Evolutionary conservation across 2,329 filamentous ascomycete species (phyloP).

Genomic region (Ophiostoma triangulosporum): DNA sequence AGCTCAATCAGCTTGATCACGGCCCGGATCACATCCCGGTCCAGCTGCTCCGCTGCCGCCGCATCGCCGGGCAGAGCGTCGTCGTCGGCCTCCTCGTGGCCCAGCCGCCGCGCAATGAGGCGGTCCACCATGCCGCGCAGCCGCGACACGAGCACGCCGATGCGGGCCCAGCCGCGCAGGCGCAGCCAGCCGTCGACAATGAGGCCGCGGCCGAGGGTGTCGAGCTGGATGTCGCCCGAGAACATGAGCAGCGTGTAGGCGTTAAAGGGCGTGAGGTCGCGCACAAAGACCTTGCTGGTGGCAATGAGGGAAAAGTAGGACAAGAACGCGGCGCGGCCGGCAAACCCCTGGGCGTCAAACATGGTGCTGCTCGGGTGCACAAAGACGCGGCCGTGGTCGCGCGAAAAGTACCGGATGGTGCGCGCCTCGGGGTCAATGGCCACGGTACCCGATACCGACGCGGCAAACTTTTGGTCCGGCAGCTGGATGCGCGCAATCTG

Average conservation of each 20-base stretch:
- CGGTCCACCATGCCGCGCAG: slow-evolving; percentile 78
- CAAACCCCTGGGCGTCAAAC: slow-evolving; percentile 70
- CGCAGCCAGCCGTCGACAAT: slow-evolving; percentile 84
- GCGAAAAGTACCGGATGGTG: slow-evolving; percentile 85
- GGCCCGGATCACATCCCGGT: slow-evolving; percentile 57
- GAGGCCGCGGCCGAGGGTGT: slow-evolving; percentile 75
- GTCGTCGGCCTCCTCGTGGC: slow-evolving; percentile 25
- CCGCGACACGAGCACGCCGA: slow-evolving; percentile 77
- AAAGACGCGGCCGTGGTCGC: slow-evolving; percentile 77
- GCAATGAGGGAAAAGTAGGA: slow-evolving; percentile 87
- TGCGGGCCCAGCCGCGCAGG: slow-evolving; percentile 82
- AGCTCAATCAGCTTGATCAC: slow-evolving; percentile 76
- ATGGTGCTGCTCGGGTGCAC: slow-evolving; percentile 81
- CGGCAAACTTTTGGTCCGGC: slow-evolving; percentile 89
- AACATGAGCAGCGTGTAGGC: slow-evolving; percentile 81
- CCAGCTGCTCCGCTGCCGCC: slow-evolving; percentile 32
- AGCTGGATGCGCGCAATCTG: slow-evolving; percentile 88
- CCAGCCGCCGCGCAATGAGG: slow-evolving; percentile 66
- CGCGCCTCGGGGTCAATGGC: slow-evolving; percentile 86
- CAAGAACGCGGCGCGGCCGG: slow-evolving; percentile 62
- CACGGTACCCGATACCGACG: slow-evolving; percentile 75
- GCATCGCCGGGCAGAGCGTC: slow-evolving; percentile 2
- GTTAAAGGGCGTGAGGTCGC: slow-evolving; percentile 88
- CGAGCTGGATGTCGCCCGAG: slow-evolving; percentile 71
- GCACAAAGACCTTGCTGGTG: slow-evolving; percentile 81